A percentile compares a stretch with the other conserved stretches of the same genome.
These are phyloP conservation scores for Eucalyptus sp. DNA, from an alignment of 345 rosid species.

Conservation along the genomic window DNA sequence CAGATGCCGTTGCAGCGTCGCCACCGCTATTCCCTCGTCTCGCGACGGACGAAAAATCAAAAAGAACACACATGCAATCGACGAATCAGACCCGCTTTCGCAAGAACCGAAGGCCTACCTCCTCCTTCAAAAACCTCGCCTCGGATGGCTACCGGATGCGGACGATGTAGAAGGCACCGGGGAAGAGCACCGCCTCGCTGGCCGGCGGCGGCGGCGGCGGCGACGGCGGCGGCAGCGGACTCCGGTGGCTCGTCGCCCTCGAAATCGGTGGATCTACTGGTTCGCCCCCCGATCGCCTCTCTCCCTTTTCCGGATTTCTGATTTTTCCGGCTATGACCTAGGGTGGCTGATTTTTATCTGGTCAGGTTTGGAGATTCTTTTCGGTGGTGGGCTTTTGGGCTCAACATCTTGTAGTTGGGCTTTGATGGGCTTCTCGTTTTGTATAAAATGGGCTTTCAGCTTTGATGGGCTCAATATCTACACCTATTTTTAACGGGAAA, in stretches of 20 bases:
- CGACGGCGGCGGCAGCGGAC: not conserved
- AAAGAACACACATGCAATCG: not conserved
- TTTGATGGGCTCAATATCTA: not conserved
- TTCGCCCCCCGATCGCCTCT: not conserved
- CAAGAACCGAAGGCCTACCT: not conserved
- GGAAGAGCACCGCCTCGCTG: not conserved
- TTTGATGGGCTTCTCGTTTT: not conserved
- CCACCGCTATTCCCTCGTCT: not conserved
- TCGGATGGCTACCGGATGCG: not conserved
- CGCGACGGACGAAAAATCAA: not conserved
- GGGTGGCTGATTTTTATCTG: not conserved
- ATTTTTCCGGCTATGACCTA: not conserved
- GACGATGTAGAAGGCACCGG: not conserved
- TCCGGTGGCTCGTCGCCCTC: not conserved
- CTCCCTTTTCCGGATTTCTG: not conserved
- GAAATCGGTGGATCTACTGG: not conserved
- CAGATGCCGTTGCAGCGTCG: not conserved
- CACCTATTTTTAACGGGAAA: not conserved
- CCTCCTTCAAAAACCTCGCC: not conserved
- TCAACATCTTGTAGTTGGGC: not conserved
- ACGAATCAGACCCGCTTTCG: not conserved
- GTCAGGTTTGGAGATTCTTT: not conserved
- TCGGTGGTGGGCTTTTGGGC: not conserved
- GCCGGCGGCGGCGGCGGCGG: not conserved
- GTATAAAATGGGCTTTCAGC: not conserved